Evolutionary conservation across 2,329 filamentous ascomycete genomes (phyloP).

Genomic region (Colletotrichum sp.): DNA sequence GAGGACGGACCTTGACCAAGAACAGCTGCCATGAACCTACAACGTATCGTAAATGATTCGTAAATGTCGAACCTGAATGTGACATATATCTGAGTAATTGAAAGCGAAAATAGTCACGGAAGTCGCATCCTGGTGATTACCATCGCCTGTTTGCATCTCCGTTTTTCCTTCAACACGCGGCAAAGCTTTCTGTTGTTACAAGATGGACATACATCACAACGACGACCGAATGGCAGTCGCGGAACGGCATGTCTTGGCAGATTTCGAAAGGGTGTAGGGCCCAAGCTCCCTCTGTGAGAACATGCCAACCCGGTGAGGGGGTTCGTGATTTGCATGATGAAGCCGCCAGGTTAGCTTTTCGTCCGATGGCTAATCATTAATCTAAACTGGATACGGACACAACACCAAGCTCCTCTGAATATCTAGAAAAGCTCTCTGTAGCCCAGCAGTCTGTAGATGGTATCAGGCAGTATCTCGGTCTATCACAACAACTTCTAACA

Average conservation of each 20-base stretch:
- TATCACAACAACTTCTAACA: not conserved
- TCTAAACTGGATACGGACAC: not conserved
- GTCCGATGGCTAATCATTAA: not conserved
- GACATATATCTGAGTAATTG: fast-evolving
- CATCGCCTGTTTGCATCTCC: not conserved
- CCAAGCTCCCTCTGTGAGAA: not conserved
- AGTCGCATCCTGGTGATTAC: not conserved
- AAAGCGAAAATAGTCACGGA: not conserved
- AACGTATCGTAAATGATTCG: not conserved
- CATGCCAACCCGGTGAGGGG: not conserved
- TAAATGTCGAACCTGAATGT: not conserved
- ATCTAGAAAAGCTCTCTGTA: not conserved
- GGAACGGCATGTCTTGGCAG: not conserved
- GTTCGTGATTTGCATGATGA: not conserved
- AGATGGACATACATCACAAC: not conserved
- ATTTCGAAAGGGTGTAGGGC: not conserved
- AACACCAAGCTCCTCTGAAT: not conserved
- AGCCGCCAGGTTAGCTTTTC: not conserved
- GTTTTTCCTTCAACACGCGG: fast-evolving
- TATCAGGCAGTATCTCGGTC: not conserved
- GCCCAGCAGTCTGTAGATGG: not conserved
- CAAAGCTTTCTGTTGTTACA: not conserved
- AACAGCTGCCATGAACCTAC: not conserved
- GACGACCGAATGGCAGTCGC: not conserved
- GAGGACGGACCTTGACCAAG: not conserved